Conservation (phyloP, 176 grass and related monocot species). For the Eleusine coracana region DNA sequence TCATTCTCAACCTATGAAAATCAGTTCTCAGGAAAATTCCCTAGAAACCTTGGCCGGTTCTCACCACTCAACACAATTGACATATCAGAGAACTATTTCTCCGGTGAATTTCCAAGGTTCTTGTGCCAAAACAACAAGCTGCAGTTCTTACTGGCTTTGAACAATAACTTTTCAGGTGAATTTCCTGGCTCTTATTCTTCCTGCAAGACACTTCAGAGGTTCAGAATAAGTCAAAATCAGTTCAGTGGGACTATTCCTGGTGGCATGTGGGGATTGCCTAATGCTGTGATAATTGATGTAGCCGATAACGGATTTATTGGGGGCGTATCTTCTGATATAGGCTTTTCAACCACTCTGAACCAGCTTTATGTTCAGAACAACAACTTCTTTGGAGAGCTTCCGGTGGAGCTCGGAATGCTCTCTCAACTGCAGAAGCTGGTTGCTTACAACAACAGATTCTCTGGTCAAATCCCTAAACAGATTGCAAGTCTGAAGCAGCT, state of each 20-base stretch:
- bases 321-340: constrained; percentile 74
- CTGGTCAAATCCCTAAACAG: constrained; percentile 58
- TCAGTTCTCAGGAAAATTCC: constrained; percentile 79
- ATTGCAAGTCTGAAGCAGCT: constrained; percentile 75
- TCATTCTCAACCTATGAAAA: constrained; percentile 93
- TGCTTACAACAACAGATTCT: constrained; percentile 82
- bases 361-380: constrained; percentile 95
- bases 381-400: constrained; percentile 64
- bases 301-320: constrained; percentile 74
- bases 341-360: constrained; percentile 62
- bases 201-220: constrained; percentile 88
- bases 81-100: constrained; percentile 93
- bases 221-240: constrained; percentile 84
- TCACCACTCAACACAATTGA: constrained; percentile 82
- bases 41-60: constrained; percentile 64
- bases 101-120: constrained; percentile 84
- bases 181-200: constrained; percentile 71
- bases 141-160: constrained; percentile 80
- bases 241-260: constrained; percentile 62
- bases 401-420: constrained; percentile 67
- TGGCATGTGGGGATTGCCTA: constrained; percentile 78
- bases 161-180: constrained; percentile 89
- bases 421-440: constrained; percentile 66
- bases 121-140: constrained; percentile 78
- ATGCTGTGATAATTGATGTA: constrained; percentile 89